Evolutionary conservation across 2,329 filamentous ascomycete genomes (phyloP).

Genomic region (Monosporascus sp.): DNA sequence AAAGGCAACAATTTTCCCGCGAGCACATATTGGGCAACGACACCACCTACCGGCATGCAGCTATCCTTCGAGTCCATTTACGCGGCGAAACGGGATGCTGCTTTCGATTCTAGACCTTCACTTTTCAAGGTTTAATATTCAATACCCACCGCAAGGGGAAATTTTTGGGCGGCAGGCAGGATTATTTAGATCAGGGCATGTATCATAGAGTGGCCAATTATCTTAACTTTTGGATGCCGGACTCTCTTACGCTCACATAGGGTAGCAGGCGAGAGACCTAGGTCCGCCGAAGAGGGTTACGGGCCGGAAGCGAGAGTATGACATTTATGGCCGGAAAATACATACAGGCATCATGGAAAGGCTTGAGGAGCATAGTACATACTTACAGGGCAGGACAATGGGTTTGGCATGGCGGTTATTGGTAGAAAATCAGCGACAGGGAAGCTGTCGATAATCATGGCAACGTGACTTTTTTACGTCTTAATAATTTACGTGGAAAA

Average conservation of each 20-base stretch:
- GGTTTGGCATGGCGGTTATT: neutral
- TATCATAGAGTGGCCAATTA: constrained; percentile 14
- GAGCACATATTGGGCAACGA: constrained; percentile 14
- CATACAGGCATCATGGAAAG: neutral
- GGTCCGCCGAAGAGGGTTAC: neutral
- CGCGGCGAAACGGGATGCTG: constrained; percentile 2
- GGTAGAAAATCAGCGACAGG: neutral
- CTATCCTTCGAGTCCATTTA: neutral
- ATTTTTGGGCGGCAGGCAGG: constrained; percentile 3
- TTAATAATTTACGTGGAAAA: neutral
- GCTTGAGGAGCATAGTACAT: neutral
- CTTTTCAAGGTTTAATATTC: constrained; percentile 12
- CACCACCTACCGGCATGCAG: constrained; percentile 6
- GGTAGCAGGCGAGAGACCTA: neutral
- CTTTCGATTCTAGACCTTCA: constrained; percentile 14
- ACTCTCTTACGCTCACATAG: neutral
- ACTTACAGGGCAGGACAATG: neutral
- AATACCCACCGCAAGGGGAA: constrained; percentile 8
- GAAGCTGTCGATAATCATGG: neutral
- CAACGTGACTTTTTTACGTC: neutral
- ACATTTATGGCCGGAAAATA: neutral
- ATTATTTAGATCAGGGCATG: constrained; percentile 15
- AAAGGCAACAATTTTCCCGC: constrained; percentile 12
- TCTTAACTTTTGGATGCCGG: constrained; percentile 8
- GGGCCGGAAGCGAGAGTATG: neutral